Base-by-base conservation (phyloP, 1,284 basidiomycete genomes). In the Rhodotorula sp. region DNA sequence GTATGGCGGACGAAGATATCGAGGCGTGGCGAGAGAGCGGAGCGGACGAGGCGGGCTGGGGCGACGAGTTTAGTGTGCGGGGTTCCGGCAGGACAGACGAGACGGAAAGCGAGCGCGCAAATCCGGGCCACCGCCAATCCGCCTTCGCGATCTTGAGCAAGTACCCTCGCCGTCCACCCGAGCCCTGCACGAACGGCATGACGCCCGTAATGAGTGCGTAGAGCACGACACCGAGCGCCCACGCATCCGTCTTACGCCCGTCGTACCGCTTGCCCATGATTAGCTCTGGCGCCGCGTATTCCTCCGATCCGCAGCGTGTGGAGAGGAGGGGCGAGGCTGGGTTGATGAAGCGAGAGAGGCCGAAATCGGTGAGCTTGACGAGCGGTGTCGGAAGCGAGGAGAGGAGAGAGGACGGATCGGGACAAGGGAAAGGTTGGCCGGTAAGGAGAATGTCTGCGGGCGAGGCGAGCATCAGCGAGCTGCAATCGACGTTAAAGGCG, bases 231-330 rank as follows among this genome's bases (percentile, higher is more conserved):
- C 91, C 91, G 70, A 90, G 87, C 3, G 91, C 90, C 92, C 92
- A 96, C 0, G 89, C 87, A 78, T 96, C 93, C 62, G 91, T 94
- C 78, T 89, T 85, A 13, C 91, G 85, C 0, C 90, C 91, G 80
- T 96, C 92, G 80, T 96, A 95, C 57, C 83, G 78, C 66, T 84
- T 84, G 28, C 86, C 87, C 79, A 89, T 88, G 69, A 95, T 89
- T 55, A 96, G 86, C 78, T 96, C 92, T 0, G 92, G 93, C 11
- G 92, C 92, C 1, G 92, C 92, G 79, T 94, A 95, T 15, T 90
- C 90, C 79, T 96, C 93, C 31, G 88, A 90, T 6, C 93, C 93
- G 79, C 93, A 96, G 1, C 92, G 86, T 2, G 92, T 95, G 24
- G 86, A 85, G n/a, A 95, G 83, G 34, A 88, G 80, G 0, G 91